Evolutionary conservation across 257 asterid species (phyloP).

Genomic region (Craterostigma plantagineum): DNA sequence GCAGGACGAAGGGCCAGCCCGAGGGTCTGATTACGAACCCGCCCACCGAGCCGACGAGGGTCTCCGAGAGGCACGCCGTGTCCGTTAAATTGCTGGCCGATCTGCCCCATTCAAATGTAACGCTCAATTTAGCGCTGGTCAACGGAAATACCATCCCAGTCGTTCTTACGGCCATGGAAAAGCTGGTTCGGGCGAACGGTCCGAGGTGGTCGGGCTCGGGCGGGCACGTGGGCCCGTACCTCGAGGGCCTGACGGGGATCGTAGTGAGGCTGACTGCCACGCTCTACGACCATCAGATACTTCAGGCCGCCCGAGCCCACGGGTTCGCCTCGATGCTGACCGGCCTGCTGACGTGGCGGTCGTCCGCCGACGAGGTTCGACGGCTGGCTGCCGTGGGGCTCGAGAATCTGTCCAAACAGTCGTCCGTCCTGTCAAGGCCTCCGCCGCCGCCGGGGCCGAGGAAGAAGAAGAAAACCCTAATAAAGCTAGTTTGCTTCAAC

Average conservation of each 20-base stretch:
- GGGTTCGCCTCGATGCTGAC: conserved; percentile 40
- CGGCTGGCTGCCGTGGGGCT: conserved; percentile 43
- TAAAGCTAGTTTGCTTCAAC: conserved; percentile 15
- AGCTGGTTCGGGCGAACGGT: conserved; percentile 38
- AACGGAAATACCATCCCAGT: conserved; percentile 21
- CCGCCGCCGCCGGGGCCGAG: conserved; percentile 8
- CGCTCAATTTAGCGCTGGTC: conserved; percentile 53
- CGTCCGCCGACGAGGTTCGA: conserved; percentile 60
- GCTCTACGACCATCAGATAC: conserved; percentile 43
- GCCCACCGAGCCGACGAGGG: conserved; percentile 21
- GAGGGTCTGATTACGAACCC: conserved; percentile 34
- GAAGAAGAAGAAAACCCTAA: conserved; percentile 25
- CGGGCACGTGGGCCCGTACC: conserved; percentile 37
- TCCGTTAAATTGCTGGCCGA: conserved; percentile 53
- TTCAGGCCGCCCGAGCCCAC: conserved; percentile 26
- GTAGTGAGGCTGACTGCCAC: conserved; percentile 68
- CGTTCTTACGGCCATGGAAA: conserved; percentile 25
- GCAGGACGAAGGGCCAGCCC: conserved; percentile 59
- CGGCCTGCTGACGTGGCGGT: conserved; percentile 32
- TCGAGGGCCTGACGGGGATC: conserved; percentile 66
- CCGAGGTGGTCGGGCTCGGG: conserved; percentile 48
- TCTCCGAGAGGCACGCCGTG: conserved; percentile 51
- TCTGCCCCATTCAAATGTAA: conserved; percentile 63
- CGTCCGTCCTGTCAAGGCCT: conserved; percentile 36
- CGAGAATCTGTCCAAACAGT: conserved; percentile 49